Base-by-base conservation (phyloP, 176 grass and related monocot genomes). In the Chloris gayana region DNA sequence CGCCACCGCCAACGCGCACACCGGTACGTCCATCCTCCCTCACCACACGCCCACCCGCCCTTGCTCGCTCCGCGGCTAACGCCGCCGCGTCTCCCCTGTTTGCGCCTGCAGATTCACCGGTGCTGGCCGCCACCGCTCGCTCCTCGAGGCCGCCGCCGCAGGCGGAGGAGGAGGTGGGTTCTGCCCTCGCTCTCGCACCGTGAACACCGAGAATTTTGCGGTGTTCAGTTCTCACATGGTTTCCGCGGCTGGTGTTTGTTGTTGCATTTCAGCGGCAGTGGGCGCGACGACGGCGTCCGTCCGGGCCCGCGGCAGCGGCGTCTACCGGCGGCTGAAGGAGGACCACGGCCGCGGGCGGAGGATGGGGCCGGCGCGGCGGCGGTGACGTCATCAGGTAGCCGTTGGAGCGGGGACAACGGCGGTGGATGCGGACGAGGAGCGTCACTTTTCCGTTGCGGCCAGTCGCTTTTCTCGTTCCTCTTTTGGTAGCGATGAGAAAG, bases 241-340 rank as follows among this genome's bases (percentile, higher is more conserved):
- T 60, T 14, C 9, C 57, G 57, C 57, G 57, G 24, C 57, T 24
- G 9, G 1, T 60, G 57, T 60, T 27, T 60, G 24, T 60, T 60
- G 24, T 60, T 60, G 57, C 57, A 3, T 60, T 60, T 60, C 57
- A 60, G 57, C 57, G 57, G 57, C 54, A 57, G 54, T 22, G 54
- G 22, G 54, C 22, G 22, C 54, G 5, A 1, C 51, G 51, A 21
- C n/a, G 54, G 22, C 14, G 17, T 35, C 32, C 31, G 8, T 72
- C 68, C 51, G 61, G 4, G 51, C 59, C 32, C 26, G 80, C 41
- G 88, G n/a, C n/a, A n/a, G n/a, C n/a, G n/a, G 47, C 39, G 80
- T 80, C 45, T 50, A 86, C 72, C 86, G 88, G 75, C 89, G 87
- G 74, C 70, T 94, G 15, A 94, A 94, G 70, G 81, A 60, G 86